Evolutionary conservation across 106 monocot genomes (phyloP).

Genomic region (Chionographis japonica): DNA sequence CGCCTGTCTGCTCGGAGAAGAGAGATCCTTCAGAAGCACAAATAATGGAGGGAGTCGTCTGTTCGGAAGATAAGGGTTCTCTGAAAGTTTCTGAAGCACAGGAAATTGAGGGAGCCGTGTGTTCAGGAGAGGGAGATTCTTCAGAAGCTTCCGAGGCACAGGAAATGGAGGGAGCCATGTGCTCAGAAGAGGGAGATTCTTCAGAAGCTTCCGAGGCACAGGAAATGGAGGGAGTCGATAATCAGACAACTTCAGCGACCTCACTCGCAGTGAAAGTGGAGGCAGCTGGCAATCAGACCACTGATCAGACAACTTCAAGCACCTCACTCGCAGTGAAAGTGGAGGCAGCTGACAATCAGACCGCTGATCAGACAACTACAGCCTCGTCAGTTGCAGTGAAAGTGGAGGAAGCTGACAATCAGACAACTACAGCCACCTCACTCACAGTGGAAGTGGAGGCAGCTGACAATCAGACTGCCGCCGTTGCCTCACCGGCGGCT

Average conservation of each 20-base stretch:
- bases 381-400: too few relatives aligned
- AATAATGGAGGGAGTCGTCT: background rate
- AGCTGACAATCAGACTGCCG: too few relatives aligned
- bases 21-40: conserved; percentile 8
- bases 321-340: too few relatives aligned
- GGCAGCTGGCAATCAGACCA: too few relatives aligned
- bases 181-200: background rate
- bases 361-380: too few relatives aligned
- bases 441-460: too few relatives aligned
- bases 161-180: background rate
- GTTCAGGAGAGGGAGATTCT: background rate
- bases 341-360: too few relatives aligned
- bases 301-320: too few relatives aligned
- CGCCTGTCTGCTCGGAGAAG: background rate
- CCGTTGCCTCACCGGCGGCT: background rate
- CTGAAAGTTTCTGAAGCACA: conserved; percentile 7
- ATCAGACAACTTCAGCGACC: background rate
- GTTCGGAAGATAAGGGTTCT: conserved; percentile 9
- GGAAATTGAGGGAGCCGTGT: background rate
- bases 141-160: conserved; percentile 8
- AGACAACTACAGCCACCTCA: background rate
- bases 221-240: background rate
- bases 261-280: too few relatives aligned
- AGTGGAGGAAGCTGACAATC: background rate
- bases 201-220: conserved; percentile 8